phyloP scores from a whole-genome alignment of 139 green algal species.

The Microglena sp. region DNA sequence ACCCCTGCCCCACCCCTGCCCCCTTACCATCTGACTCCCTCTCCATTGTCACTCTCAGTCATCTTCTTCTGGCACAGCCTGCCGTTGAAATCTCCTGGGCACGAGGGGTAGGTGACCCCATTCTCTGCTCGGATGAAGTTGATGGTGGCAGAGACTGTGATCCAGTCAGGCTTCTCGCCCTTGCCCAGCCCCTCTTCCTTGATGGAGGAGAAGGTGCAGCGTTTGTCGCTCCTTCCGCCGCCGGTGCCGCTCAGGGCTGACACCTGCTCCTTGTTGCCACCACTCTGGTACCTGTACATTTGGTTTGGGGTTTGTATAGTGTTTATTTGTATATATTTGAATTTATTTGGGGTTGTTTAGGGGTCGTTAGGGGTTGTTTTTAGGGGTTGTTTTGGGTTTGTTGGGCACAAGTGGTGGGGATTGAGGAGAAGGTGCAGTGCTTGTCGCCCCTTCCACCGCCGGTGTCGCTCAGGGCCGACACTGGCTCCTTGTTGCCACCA shows the following conservation, averaged over 20 bases:
- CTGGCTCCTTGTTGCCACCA: conserved; percentile 17
- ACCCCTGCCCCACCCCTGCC: not conserved
- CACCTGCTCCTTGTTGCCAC: conserved; percentile 14
- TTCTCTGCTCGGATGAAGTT: conserved; percentile 25
- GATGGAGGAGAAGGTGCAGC: conserved; percentile 58
- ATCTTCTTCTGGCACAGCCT: conserved; percentile 73
- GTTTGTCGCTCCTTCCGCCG: conserved; percentile 44
- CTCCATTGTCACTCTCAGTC: conserved; percentile 12
- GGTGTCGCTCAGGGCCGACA: conserved; percentile 32
- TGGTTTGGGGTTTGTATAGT: not conserved
- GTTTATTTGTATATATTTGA: not conserved
- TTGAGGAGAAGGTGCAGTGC: conserved; percentile 50
- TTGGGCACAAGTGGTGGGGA: no score
- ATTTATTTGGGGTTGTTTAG: no score
- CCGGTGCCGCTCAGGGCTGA: conserved; percentile 35
- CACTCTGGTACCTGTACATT: conserved; percentile 45
- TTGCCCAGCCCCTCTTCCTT: conserved; percentile 71
- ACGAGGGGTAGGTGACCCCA: conserved; percentile 49
- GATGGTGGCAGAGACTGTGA: conserved; percentile 49
- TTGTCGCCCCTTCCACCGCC: conserved; percentile 43
- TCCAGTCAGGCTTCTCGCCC: conserved; percentile 50
- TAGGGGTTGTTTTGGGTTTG: not conserved
- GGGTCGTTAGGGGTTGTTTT: not conserved
- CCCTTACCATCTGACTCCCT: not conserved
- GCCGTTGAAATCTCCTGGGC: conserved; percentile 43